Conservation (phyloP, 208 protist genomes). For the Vickermania spadyakhi region DNA sequence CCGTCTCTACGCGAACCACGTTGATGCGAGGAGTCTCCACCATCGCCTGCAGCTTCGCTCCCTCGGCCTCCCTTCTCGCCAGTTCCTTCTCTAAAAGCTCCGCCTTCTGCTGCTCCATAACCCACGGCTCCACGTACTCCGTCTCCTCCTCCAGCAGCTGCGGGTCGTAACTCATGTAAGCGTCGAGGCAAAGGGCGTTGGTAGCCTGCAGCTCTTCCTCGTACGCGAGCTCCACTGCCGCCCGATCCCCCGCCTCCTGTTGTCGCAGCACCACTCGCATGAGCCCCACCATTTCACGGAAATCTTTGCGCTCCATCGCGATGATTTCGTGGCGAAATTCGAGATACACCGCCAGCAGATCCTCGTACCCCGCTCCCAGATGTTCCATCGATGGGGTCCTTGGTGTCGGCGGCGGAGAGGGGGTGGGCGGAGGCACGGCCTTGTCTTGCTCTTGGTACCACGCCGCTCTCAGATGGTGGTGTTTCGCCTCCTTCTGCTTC, state of each 20-base stretch:
- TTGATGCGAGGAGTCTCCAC: background rate
- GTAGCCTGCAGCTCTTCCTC: conserved; percentile 16
- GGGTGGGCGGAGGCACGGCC: conserved; percentile 1
- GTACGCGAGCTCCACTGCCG: conserved; percentile 11
- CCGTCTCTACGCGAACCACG: background rate
- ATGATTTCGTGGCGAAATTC: conserved; percentile 31
- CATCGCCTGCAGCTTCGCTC: background rate
- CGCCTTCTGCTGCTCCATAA: background rate
- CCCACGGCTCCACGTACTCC: background rate
- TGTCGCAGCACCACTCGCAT: conserved; percentile 21
- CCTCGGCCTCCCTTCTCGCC: background rate
- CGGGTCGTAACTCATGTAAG: conserved; percentile 18
- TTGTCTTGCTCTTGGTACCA: conserved; percentile 4
- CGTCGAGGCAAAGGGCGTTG: conserved; percentile 21
- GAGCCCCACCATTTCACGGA: conserved; percentile 14
- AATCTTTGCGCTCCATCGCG: conserved; percentile 20
- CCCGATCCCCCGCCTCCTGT: conserved; percentile 18
- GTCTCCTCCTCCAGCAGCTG: background rate
- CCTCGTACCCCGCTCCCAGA: background rate
- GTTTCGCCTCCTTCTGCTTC: background rate
- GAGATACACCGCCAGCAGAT: conserved; percentile 12
- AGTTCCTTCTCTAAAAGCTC: background rate
- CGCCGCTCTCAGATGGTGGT: background rate
- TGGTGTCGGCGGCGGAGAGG: conserved; percentile 9
- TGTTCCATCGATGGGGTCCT: conserved; percentile 7